Percentiles rank a stretch among this genome's conserved stretches.
Conservation (phyloP, 2,329 filamentous ascomycete genomes). For the Macrophomina tecta region DNA sequence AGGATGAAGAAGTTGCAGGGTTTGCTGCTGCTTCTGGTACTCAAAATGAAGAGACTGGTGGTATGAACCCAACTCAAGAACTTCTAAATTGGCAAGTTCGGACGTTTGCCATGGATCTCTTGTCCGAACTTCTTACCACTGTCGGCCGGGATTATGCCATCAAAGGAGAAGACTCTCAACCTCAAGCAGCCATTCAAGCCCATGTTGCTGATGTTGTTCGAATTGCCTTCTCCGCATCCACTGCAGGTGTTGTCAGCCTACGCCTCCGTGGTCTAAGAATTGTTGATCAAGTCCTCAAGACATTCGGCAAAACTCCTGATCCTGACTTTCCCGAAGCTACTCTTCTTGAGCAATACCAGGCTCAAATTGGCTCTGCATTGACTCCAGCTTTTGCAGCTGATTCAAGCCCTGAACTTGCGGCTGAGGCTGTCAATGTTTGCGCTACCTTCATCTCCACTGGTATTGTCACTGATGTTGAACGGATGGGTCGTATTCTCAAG, state of each 20-base stretch:
- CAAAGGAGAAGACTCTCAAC: slow-evolving; percentile 73
- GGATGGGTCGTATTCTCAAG: slow-evolving; percentile 98
- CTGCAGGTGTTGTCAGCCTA: slow-evolving; percentile 87
- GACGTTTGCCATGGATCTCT: slow-evolving; percentile 88
- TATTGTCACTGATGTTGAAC: slow-evolving; percentile 94
- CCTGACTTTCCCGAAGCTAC: slow-evolving; percentile 98
- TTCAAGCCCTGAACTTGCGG: slow-evolving; percentile 92
- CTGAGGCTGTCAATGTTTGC: slow-evolving; percentile 95
- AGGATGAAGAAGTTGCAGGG: slow-evolving; percentile 95
- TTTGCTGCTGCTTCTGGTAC: slow-evolving; percentile 79
- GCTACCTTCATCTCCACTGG: slow-evolving; percentile 97
- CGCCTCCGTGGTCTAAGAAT: slow-evolving; percentile 92
- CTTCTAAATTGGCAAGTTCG: slow-evolving; percentile 93
- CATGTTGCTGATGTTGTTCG: slow-evolving; percentile 90
- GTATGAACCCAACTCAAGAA: slow-evolving; percentile 68
- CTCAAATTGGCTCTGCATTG: slow-evolving; percentile 94
- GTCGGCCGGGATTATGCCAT: slow-evolving; percentile 79
- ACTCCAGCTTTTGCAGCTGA: slow-evolving; percentile 96
- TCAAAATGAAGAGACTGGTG: slow-evolving; percentile 50
- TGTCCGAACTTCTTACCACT: slow-evolving; percentile 80
- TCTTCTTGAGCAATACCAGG: slow-evolving; percentile 96
- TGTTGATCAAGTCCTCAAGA: slow-evolving; percentile 86
- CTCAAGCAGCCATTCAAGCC: slow-evolving; percentile 78
- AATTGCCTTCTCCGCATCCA: slow-evolving; percentile 97
- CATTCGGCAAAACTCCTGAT: slow-evolving; percentile 96